Percentiles rank a stretch among this genome's conserved stretches.
These are phyloP conservation scores for Daldinia loculata DNA, from an alignment of 495 filamentous ascomycete genomes.

Conservation along the genomic window DNA sequence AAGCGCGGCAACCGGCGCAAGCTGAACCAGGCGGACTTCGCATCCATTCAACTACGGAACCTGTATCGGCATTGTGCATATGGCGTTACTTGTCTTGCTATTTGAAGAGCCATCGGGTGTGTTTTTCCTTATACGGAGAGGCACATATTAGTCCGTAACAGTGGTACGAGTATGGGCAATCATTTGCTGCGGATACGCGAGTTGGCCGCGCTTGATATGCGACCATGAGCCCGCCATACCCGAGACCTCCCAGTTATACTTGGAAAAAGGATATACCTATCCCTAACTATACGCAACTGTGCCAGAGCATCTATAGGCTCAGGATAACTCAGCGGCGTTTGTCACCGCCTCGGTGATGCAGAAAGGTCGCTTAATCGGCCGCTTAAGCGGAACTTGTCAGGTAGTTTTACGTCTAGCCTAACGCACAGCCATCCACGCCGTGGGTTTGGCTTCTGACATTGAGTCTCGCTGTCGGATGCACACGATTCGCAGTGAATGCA, in stretches of 20 bases:
- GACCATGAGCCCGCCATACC: slow-evolving; percentile 3
- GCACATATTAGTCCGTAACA: not conserved
- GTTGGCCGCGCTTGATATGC: slow-evolving; percentile 16
- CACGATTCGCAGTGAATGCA: not conserved
- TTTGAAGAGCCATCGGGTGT: not conserved
- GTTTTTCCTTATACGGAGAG: slow-evolving; percentile 1
- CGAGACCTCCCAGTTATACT: not conserved
- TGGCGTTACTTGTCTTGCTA: not conserved
- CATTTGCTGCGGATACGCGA: not conserved
- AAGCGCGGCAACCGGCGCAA: not conserved
- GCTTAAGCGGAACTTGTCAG: slow-evolving; percentile 21
- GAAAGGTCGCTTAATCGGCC: slow-evolving; percentile 25
- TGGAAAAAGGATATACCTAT: no score
- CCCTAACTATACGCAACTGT: not conserved
- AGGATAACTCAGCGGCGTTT: not conserved
- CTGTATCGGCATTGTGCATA: slow-evolving; percentile 19
- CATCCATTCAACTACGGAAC: not conserved
- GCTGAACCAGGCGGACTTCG: not conserved
- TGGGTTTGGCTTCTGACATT: not conserved
- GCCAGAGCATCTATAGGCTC: not conserved
- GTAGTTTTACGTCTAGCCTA: not conserved
- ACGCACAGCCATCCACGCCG: not conserved
- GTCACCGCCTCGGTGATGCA: slow-evolving; percentile 25
- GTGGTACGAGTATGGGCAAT: slow-evolving; percentile 16
- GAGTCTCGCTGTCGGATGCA: not conserved